These are phyloP conservation scores for Nicotiana noctiflora DNA, from an alignment of 257 asterid genomes.

Conservation along the genomic window DNA sequence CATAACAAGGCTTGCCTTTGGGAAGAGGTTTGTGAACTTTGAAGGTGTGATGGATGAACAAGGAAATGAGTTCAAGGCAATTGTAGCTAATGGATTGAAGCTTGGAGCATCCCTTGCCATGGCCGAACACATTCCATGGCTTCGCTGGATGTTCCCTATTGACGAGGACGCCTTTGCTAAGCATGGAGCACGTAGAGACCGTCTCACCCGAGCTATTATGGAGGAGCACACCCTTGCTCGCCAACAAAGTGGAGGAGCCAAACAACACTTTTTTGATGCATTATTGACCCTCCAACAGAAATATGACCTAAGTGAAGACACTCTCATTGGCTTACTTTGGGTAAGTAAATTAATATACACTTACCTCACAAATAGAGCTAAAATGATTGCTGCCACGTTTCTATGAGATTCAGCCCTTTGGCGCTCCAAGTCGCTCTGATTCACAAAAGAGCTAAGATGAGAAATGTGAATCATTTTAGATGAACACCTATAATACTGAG, in stretches of 20 bases:
- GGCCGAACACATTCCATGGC: conserved; percentile 79
- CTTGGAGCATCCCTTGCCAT: conserved; percentile 62
- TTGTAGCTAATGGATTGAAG: conserved; percentile 54
- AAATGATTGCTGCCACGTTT: not conserved
- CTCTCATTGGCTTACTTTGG: conserved; percentile 76
- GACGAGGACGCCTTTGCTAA: conserved; percentile 56
- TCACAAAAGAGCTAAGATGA: not conserved
- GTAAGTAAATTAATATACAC: conserved; percentile 23
- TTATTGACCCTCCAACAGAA: conserved; percentile 48
- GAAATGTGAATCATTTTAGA: not conserved
- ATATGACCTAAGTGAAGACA: conserved; percentile 72
- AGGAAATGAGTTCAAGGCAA: conserved; percentile 63
- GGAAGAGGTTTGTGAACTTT: conserved; percentile 49
- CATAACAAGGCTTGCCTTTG: conserved; percentile 70
- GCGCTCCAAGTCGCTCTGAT: not conserved
- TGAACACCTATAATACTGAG: not conserved
- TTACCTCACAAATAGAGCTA: not conserved
- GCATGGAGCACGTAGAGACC: conserved; percentile 55
- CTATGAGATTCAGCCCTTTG: not conserved
- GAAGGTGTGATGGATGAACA: conserved; percentile 60
- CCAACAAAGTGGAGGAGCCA: conserved; percentile 43
- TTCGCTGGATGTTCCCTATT: conserved; percentile 65
- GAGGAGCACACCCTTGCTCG: conserved; percentile 66
- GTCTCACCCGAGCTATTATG: conserved; percentile 55
- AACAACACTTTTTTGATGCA: conserved; percentile 66